Evolutionary conservation across 2,329 filamentous ascomycete species (phyloP), one percentile per base, ranked within the genome.

Genomic region (Aspergillus ochraceus): DNA sequence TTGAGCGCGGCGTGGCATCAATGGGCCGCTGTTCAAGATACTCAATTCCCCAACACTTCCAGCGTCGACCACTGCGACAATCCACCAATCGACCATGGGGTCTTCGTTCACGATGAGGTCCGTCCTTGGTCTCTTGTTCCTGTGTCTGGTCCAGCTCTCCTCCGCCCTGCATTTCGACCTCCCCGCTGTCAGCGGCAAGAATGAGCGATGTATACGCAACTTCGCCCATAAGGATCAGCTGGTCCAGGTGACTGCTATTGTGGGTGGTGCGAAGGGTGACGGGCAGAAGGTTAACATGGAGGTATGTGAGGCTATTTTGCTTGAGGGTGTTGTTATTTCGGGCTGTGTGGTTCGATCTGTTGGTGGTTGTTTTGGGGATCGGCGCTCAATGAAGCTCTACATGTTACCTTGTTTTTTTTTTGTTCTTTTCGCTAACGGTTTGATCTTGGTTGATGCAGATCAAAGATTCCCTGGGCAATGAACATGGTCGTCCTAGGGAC

Each of bases 241-340:
- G 66, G 95, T 99, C 47, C 94, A 98, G 36, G 94, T 99, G 55
- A 98, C 94, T 59, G 91, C 93, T 57, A 97, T 88, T 60, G 84
- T 97, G 58, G 87, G 89, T 74, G 95, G 95, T n/a, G 81, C 81
- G 67, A 91, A 89, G 79, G 94, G 92, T 60, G 95, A 99, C 82
- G 95, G 95, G 55, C 93, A 96, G 87, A 81, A 86, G 69, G 87
- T 98, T 65, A 96, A 98, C 77, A 95, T 99, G 84, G 89, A 96
- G 79, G 94, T 97, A 82, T 65, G 71, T 73, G 45, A 17, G 10
- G 12, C 17, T 30, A 10, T 12, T 26, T 17, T 14, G n/a, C 47
- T 4, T 22, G 10, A 14, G 3, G 10, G 24, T 19, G 6, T 54
- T 26, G 2, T 4, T 14, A 2, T 60, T n/a, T 42, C 12, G 22